These are phyloP conservation scores for Luffa aegyptiaca DNA, from an alignment of 306 rosid genomes.

Conservation along the genomic window DNA sequence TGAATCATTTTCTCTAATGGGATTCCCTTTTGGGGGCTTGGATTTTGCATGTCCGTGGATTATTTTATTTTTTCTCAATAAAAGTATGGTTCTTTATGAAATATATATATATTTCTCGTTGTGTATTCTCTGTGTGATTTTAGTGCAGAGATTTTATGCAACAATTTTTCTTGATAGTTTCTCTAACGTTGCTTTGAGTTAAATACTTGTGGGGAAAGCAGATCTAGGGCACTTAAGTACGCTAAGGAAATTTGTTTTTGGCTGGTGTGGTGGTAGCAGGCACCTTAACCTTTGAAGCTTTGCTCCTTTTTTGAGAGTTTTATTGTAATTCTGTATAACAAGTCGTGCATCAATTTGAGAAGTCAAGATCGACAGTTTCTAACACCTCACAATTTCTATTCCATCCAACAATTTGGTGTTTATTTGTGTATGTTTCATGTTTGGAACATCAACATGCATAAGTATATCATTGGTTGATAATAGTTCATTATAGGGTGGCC, in stretches of 20 bases:
- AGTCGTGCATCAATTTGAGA: not conserved
- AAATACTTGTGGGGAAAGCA: not conserved
- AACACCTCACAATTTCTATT: not conserved
- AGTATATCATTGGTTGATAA: not conserved
- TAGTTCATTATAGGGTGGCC: not conserved
- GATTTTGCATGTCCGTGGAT: too few species aligned
- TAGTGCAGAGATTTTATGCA: not conserved
- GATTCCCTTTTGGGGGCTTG: too few species aligned
- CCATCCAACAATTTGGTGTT: not conserved
- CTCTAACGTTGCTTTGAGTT: not conserved
- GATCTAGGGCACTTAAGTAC: not conserved
- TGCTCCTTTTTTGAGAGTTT: not conserved
- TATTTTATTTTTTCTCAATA: too few species aligned
- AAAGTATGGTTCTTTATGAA: too few species aligned
- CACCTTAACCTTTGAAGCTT: not conserved
- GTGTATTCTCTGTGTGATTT: not conserved
- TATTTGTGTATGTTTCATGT: not conserved
- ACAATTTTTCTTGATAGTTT: not conserved
- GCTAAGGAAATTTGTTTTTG: not conserved
- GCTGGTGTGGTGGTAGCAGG: not conserved
- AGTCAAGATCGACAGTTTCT: not conserved
- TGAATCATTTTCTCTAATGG: too few species aligned
- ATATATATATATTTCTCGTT: too few species aligned
- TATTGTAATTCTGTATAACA: not conserved
- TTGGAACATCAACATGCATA: not conserved